Evolutionary conservation across 2,329 filamentous ascomycete genomes (phyloP).

Genomic region (Epichloe gansuensis): DNA sequence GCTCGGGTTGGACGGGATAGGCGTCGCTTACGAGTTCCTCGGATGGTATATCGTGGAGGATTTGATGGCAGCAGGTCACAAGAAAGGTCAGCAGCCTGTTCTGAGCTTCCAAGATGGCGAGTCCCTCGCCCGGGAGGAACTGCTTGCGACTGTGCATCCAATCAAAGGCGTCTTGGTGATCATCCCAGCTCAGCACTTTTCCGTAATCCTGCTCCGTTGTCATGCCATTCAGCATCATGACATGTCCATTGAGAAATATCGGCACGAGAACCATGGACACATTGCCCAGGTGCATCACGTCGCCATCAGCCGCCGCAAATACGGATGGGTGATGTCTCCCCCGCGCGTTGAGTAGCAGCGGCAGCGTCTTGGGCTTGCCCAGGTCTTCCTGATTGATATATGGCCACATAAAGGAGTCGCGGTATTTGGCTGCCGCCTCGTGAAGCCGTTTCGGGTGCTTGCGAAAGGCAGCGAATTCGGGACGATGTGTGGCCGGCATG

Average conservation of each 20-base stretch:
- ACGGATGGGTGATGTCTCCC: constrained; percentile 30
- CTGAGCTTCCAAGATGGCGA: constrained; percentile 39
- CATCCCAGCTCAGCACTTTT: constrained; percentile 20
- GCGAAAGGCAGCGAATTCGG: constrained; percentile 33
- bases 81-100: constrained; percentile 35
- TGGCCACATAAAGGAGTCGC: constrained; percentile 34
- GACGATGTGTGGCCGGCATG: constrained; percentile 36
- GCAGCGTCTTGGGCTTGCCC: constrained; percentile 26
- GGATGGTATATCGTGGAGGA: constrained; percentile 37
- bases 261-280: constrained; percentile 13
- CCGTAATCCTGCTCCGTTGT: constrained; percentile 21
- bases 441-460: constrained; percentile 10
- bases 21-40: constrained; percentile 16
- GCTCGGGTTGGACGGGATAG: constrained; percentile 25
- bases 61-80: constrained; percentile 28
- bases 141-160: constrained; percentile 23
- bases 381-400: constrained; percentile 47
- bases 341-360: constrained; percentile 41
- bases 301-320: constrained; percentile 35
- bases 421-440: constrained; percentile 10
- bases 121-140: constrained; percentile 31
- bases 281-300: constrained; percentile 18
- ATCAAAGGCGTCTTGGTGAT: constrained; percentile 23
- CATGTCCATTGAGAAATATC: constrained; percentile 17
- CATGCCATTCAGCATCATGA: constrained; percentile 22